Evolutionary conservation across 1,284 basidiomycete genomes (phyloP).

Genomic region (Retiboletus flavoniger): DNA sequence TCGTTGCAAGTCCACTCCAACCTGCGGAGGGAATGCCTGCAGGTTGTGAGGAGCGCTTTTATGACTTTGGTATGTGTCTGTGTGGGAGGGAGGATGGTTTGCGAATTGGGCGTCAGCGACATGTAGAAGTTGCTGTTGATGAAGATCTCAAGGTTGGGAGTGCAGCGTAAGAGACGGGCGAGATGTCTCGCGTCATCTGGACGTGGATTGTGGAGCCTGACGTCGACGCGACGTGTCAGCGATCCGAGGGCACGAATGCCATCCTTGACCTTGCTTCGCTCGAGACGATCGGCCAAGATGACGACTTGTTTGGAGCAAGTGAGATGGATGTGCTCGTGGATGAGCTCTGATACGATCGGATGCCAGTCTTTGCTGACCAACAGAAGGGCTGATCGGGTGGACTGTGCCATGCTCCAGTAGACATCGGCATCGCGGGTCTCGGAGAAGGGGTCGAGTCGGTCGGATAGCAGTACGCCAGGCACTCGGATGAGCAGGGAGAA

Average conservation of each 20-base stretch:
- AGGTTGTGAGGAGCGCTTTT: slow-evolving; percentile 26
- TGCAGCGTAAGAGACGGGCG: slow-evolving; percentile 37
- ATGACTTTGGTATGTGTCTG: slow-evolving; percentile 28
- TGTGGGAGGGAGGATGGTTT: slow-evolving; percentile 23
- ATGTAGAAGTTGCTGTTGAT: slow-evolving; percentile 33
- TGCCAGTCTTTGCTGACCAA: slow-evolving; percentile 39
- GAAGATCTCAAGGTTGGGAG: slow-evolving; percentile 40
- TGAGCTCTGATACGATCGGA: slow-evolving; percentile 35
- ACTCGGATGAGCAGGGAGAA: slow-evolving; percentile 27
- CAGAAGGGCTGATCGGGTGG: slow-evolving; percentile 20
- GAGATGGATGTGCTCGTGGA: slow-evolving; percentile 41
- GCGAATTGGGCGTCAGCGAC: slow-evolving; percentile 22
- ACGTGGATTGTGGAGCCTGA: slow-evolving; percentile 38
- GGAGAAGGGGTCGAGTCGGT: slow-evolving; percentile 32
- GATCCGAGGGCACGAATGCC: slow-evolving; percentile 35
- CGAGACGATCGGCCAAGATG: slow-evolving; percentile 35
- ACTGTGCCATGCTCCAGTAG: slow-evolving; percentile 17
- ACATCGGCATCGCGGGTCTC: slow-evolving; percentile 20
- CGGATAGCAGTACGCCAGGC: slow-evolving; percentile 24
- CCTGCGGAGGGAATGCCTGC: slow-evolving; percentile 25
- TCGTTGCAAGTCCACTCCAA: slow-evolving; percentile 35
- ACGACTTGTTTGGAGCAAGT: slow-evolving; percentile 35
- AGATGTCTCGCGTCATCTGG: slow-evolving; percentile 23
- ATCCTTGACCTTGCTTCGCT: slow-evolving; percentile 24
- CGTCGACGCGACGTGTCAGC: slow-evolving; percentile 40